phyloP scores from a whole-genome alignment of 495 filamentous ascomycete genomes.

The Penicillium bovifimosum region DNA sequence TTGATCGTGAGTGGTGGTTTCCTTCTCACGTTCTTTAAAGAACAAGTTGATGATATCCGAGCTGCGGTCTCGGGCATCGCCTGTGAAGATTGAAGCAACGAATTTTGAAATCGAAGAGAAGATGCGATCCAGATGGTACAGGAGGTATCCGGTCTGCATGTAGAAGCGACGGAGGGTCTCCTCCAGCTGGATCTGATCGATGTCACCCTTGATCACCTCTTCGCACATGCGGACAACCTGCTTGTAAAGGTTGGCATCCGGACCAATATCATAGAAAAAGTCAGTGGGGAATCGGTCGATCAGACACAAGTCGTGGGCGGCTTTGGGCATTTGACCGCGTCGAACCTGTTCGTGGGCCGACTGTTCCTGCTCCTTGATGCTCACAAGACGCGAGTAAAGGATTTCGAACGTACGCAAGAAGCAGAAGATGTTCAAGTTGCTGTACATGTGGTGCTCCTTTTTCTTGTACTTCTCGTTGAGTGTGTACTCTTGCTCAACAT shows the following conservation, averaged over 20 bases:
- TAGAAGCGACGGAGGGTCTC: constrained; percentile 87
- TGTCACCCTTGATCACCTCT: constrained; percentile 63
- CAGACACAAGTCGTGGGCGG: constrained; percentile 73
- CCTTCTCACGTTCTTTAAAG: constrained; percentile 70
- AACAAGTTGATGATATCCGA: constrained; percentile 78
- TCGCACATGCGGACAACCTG: constrained; percentile 66
- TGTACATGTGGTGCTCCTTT: constrained; percentile 76
- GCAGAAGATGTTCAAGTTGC: constrained; percentile 81
- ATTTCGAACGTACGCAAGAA: constrained; percentile 91
- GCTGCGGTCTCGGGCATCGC: constrained; percentile 85
- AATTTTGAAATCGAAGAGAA: constrained; percentile 70
- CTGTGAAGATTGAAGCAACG: constrained; percentile 65
- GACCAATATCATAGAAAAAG: constrained; percentile 64
- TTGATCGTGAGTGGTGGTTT: constrained; percentile 73
- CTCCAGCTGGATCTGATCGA: constrained; percentile 76
- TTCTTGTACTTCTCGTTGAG: constrained; percentile 78
- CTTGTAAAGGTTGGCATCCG: constrained; percentile 60
- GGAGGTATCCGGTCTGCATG: constrained; percentile 77
- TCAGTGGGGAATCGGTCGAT: constrained; percentile 72
- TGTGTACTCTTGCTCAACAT: constrained; percentile 56
- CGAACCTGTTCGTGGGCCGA: constrained; percentile 66
- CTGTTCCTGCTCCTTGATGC: constrained; percentile 71
- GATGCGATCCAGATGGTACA: constrained; percentile 86
- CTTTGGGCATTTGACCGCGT: constrained; percentile 60
- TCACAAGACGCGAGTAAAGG: constrained; percentile 74